A percentile compares a stretch with the other conserved stretches of the same genome.
These are phyloP conservation scores for Calonectria leucothoes DNA, from an alignment of 2,329 filamentous ascomycete species.

Conservation along the genomic window DNA sequence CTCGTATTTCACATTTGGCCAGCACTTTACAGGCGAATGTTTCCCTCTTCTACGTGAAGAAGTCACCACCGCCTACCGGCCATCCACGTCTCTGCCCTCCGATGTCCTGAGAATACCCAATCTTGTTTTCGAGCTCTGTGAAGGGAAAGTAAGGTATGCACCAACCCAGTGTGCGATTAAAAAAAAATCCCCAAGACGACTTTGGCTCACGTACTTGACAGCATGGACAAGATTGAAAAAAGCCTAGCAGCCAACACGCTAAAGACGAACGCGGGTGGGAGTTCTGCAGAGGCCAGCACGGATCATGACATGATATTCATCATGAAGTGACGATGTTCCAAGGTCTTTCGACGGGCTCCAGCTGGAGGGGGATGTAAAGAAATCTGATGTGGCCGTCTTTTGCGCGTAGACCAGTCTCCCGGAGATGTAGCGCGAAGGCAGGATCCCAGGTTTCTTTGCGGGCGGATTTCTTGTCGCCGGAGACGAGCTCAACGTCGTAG, in stretches of 20 bases:
- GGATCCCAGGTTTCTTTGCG: constrained; percentile 38
- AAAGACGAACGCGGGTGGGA: constrained; percentile 30
- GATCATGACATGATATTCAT: constrained; percentile 43
- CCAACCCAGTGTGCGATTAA: not conserved
- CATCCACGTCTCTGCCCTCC: constrained; percentile 33
- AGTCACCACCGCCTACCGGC: constrained; percentile 36
- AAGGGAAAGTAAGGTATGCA: constrained; percentile 39
- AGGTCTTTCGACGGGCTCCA: constrained; percentile 33
- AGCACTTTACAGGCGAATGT: constrained; percentile 41
- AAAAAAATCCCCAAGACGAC: not conserved
- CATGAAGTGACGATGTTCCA: constrained; percentile 35
- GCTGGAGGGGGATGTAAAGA: constrained; percentile 39
- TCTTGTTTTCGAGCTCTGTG: constrained; percentile 38
- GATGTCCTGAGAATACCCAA: constrained; percentile 37
- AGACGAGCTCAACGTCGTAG: constrained; percentile 40
- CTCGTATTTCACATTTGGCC: constrained; percentile 42
- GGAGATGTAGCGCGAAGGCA: constrained; percentile 36
- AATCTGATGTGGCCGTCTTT: constrained; percentile 40
- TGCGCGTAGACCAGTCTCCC: constrained; percentile 39
- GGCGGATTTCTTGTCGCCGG: constrained; percentile 35
- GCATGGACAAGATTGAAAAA: constrained; percentile 39
- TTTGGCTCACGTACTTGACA: constrained; percentile 27
- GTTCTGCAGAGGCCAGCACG: constrained; percentile 28
- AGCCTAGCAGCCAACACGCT: constrained; percentile 34
- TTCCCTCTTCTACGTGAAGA: constrained; percentile 39